These are phyloP conservation scores for Backusella parvicylindrica DNA, from an alignment of 192 early-diverging fungal genomes.

Conservation along the genomic window DNA sequence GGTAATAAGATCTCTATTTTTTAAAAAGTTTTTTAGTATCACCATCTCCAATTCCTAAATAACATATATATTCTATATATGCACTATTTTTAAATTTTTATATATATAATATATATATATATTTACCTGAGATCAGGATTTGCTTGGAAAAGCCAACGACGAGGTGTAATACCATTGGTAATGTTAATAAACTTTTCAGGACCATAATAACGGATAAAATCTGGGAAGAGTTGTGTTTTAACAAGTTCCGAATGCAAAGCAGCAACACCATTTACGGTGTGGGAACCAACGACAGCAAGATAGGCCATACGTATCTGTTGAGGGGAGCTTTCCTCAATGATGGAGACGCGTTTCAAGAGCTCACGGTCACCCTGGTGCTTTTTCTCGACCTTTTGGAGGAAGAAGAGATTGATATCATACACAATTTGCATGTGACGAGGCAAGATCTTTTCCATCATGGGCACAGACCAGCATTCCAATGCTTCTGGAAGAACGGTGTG, in stretches of 20 bases:
- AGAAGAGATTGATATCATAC: conserved; percentile 98
- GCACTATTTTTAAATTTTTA: too few relatives aligned
- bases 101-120: not conserved
- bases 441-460: conserved; percentile 87
- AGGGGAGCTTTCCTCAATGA: conserved; percentile 89
- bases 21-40: not conserved
- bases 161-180: conserved; percentile 96
- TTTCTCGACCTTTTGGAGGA: conserved; percentile 93
- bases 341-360: conserved; percentile 80
- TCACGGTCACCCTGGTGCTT: conserved; percentile 83
- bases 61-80: not conserved
- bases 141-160: conserved; percentile 95
- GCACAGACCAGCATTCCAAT: conserved; percentile 96
- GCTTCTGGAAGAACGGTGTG: conserved; percentile 99
- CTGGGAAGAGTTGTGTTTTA: conserved; percentile 80
- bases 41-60: not conserved
- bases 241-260: conserved; percentile 80
- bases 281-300: conserved; percentile 90
- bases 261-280: conserved; percentile 96
- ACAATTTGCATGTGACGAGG: conserved; percentile 98
- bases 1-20: conserved; percentile 73
- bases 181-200: conserved; percentile 90
- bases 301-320: conserved; percentile 97
- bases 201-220: conserved; percentile 88
- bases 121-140: conserved; percentile 73